A percentile compares a stretch with the other conserved stretches of the same genome.
Evolutionary conservation across 192 early-diverging fungal species (phyloP).

Genomic region (Rhizoclosmatium globosum): DNA sequence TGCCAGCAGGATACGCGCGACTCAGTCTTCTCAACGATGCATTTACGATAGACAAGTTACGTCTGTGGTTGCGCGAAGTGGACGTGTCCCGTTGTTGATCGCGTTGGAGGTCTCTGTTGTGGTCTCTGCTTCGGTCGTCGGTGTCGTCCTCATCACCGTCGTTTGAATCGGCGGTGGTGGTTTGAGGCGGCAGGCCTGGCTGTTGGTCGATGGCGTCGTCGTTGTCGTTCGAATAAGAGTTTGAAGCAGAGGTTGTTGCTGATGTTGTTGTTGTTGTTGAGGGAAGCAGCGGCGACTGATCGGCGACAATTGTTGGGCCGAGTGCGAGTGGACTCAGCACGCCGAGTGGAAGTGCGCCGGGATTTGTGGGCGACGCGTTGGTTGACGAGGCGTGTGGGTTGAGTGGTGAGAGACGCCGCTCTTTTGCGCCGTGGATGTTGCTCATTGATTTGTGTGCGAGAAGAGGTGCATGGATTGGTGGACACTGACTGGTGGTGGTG

Average conservation of each 20-base stretch:
- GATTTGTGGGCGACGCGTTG: neutral
- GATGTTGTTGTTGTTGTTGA: neutral
- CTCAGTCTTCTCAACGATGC: conserved; percentile 14
- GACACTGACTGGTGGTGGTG: neutral
- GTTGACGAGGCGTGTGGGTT: conserved; percentile 21
- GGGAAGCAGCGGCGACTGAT: neutral
- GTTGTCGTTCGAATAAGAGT: neutral
- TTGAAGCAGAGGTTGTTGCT: neutral
- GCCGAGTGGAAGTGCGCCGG: no score
- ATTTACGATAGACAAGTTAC: conserved; percentile 23
- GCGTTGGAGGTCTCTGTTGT: neutral
- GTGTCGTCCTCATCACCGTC: neutral
- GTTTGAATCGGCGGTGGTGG: neutral
- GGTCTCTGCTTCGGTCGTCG: neutral
- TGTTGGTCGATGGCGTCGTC: neutral
- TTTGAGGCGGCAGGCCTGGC: neutral
- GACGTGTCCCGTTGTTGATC: neutral
- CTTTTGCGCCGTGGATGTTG: neutral
- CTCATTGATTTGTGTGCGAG: neutral
- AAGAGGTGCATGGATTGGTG: neutral
- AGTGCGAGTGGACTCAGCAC: no score
- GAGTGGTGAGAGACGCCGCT: conserved; percentile 39
- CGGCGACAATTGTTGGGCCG: neutral
- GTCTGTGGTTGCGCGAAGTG: neutral
- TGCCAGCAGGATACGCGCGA: conserved; percentile 7